Conservation (phyloP, 2,329 filamentous ascomycete genomes). For the Fusarium irregulare region DNA sequence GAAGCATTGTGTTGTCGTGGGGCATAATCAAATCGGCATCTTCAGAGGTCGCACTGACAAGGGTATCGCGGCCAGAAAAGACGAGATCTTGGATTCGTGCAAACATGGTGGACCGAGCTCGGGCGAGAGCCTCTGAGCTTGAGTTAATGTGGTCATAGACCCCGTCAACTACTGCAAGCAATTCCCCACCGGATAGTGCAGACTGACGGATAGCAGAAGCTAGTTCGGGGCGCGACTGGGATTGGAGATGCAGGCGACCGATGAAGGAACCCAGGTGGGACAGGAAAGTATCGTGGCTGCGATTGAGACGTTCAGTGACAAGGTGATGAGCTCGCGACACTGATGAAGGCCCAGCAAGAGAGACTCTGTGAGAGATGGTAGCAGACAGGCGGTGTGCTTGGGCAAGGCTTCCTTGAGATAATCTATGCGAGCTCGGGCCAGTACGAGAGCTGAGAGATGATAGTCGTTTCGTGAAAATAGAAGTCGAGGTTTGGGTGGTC, state of each 20-base stretch:
- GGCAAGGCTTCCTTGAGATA: conserved; percentile 53
- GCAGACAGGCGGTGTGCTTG: conserved; percentile 62
- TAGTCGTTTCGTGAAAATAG: conserved; percentile 58
- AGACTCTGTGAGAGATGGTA: conserved; percentile 77
- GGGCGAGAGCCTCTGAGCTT: conserved; percentile 72
- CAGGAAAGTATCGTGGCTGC: conserved; percentile 87
- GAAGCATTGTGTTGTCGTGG: conserved; percentile 79
- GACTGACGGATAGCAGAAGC: conserved; percentile 85
- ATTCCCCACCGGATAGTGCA: conserved; percentile 80
- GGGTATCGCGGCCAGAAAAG: conserved; percentile 81
- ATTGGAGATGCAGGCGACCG: conserved; percentile 87
- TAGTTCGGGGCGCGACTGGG: conserved; percentile 87
- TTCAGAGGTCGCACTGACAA: conserved; percentile 74
- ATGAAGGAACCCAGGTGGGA: conserved; percentile 94
- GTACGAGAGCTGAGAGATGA: conserved; percentile 57
- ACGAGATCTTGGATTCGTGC: conserved; percentile 83
- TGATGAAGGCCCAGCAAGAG: conserved; percentile 75
- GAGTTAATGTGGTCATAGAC: conserved; percentile 82
- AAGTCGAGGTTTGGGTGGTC: conserved; percentile 50
- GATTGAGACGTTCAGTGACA: conserved; percentile 83
- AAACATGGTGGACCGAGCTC: conserved; percentile 81
- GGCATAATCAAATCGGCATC: conserved; percentile 84
- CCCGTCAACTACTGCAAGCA: conserved; percentile 83
- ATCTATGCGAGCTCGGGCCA: conserved; percentile 48
- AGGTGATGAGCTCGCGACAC: conserved; percentile 75